Evolutionary conservation across 495 filamentous ascomycete genomes (phyloP).

Genomic region (Zalerion maritima): DNA sequence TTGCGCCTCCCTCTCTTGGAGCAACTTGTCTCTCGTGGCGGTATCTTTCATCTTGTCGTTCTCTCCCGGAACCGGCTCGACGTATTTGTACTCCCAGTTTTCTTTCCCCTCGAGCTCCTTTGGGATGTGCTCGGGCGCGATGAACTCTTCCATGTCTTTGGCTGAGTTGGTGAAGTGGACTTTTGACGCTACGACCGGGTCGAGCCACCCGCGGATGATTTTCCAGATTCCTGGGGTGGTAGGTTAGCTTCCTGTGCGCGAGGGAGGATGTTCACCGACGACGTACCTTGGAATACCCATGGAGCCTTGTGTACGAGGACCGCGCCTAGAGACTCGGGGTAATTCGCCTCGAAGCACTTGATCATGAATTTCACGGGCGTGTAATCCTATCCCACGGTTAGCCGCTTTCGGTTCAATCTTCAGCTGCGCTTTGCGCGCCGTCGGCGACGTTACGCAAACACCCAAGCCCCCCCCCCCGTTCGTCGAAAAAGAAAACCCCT

Average conservation of each 20-base stretch:
- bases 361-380: constrained; percentile 97
- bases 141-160: constrained; percentile 65
- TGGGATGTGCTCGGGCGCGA: constrained; percentile 53
- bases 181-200: constrained; percentile 89
- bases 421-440: neutral
- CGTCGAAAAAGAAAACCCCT: no score
- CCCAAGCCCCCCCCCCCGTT: no score
- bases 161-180: constrained; percentile 84
- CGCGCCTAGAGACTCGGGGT: constrained; percentile 79
- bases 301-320: constrained; percentile 96
- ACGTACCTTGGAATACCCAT: constrained; percentile 85
- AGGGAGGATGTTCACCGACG: neutral
- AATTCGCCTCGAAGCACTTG: constrained; percentile 98
- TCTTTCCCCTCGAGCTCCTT: constrained; percentile 74
- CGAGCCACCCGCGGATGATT: constrained; percentile 90
- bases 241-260: constrained; percentile 3
- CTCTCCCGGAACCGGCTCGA: constrained; percentile 59
- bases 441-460: no score
- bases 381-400: constrained; percentile 52
- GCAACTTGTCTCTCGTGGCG: constrained; percentile 42
- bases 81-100: constrained; percentile 65
- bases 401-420: constrained; percentile 1
- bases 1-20: constrained; percentile 41
- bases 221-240: constrained; percentile 52
- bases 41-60: constrained; percentile 58